Base-by-base conservation (phyloP, 495 filamentous ascomycete genomes). In the Sabuloglossum arenarium region DNA sequence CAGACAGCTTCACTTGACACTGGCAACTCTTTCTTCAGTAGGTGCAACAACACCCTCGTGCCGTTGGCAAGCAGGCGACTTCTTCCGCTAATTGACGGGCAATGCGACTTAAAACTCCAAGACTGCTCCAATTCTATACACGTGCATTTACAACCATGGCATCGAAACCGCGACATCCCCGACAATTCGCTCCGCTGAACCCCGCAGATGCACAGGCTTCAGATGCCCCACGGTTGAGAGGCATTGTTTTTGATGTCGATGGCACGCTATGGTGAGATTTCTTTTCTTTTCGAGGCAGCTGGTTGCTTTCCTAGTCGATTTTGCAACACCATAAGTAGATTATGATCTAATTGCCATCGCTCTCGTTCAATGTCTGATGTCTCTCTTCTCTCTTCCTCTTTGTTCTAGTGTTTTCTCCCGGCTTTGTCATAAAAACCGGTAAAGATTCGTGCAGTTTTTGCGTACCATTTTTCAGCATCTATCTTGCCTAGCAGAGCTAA, bases 231-330 rank as follows among this genome's bases (percentile, higher is more conserved):
- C 73, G 68, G 53, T 68, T 97, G 52, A 78, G 81, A 61, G 90
- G 90, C 0, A 76, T 97, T 6, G 79, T 96, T 30, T 97, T 97
- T 67, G 90, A 97, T 70, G 85, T 97, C 31, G 90, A 97, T 67
- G 90, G 90, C 6, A 97, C 90, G 23, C 66, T 97, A 51, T 94
- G 85, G 89, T 90, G 68, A 73, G 78, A 73, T 21, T 39, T 23
- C 23, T 23, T 43, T 37, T 37, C 34, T 2, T 37, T 37, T 37
- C 16, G 34, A 14, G 12, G 11, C 34, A 37, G 2, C 11, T 14
- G 10, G 34, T 9, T 37, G 10, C 34, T 1, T 14, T 6, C 9
- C 16, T 1, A 37, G 2, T 37, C 11, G 34, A 37, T 14, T 37
- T 12, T 37, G 34, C 34, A n/a, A n/a, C n/a, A n/a, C n/a, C n/a